phyloP scores from a whole-genome alignment of 2,329 filamentous ascomycete genomes.

The Taxawa tesnikishii region DNA sequence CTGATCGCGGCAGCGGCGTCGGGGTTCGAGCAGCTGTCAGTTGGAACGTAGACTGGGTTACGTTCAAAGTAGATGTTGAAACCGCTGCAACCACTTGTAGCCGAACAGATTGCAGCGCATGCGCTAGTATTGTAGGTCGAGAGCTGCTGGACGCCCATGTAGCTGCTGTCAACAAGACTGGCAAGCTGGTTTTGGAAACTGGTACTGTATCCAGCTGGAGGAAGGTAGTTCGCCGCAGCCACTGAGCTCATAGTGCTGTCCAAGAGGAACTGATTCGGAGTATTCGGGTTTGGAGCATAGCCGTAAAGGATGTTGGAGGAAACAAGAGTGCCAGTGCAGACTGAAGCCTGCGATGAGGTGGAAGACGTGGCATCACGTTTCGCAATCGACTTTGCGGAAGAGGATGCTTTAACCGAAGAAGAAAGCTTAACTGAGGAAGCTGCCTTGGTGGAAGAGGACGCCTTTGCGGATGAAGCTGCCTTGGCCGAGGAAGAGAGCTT shows the following conservation, averaged over 20 bases:
- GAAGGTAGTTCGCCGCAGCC: conserved; percentile 6
- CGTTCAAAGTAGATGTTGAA: conserved; percentile 12
- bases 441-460: not conserved
- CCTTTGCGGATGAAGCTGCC: not conserved
- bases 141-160: conserved; percentile 8
- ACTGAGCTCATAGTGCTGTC: conserved; percentile 4
- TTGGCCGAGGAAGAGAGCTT: conserved; percentile 2
- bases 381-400: conserved; percentile 1
- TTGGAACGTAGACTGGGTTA: conserved; percentile 8
- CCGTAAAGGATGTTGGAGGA: conserved; percentile 3
- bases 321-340: conserved; percentile 5
- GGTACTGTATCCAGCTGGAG: conserved; percentile 9
- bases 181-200: conserved; percentile 5
- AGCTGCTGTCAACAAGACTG: conserved; percentile 6
- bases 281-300: conserved; percentile 5
- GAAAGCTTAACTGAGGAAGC: conserved; percentile 1
- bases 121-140: conserved; percentile 6
- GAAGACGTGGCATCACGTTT: conserved; percentile 4
- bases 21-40: conserved; percentile 8
- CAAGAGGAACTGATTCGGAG: conserved; percentile 6
- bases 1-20: conserved; percentile 2
- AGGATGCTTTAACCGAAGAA: not conserved
- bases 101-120: conserved; percentile 9
- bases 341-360: not conserved
- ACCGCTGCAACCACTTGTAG: conserved; percentile 8